Evolutionary conservation across 1,284 basidiomycete species (phyloP).

Genomic region (Papiliotrema fonsecae): DNA sequence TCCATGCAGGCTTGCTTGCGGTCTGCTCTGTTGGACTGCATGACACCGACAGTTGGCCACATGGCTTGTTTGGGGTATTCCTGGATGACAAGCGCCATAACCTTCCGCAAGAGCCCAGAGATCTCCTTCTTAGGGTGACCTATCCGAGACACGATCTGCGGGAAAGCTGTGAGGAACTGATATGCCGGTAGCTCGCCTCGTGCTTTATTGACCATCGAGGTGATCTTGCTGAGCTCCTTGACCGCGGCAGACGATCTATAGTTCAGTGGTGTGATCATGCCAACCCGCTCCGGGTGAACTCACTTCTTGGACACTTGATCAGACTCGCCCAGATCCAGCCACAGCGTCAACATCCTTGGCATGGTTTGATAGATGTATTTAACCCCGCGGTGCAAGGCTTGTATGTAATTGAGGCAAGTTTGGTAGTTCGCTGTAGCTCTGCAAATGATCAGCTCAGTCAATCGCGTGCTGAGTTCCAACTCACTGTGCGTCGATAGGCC

Average conservation of each 20-base stretch:
- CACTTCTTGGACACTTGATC: slow-evolving; percentile 35
- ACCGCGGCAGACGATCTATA: slow-evolving; percentile 6
- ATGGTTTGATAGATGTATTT: slow-evolving; percentile 97
- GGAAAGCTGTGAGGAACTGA: slow-evolving; percentile 97
- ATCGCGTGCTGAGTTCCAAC: slow-evolving; percentile 2
- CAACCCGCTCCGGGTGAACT: slow-evolving; percentile 1
- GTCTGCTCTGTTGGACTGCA: slow-evolving; percentile 71
- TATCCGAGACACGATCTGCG: slow-evolving; percentile 93
- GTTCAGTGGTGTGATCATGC: neutral
- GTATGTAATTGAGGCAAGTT: slow-evolving; percentile 62
- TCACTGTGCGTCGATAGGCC: slow-evolving; percentile 18
- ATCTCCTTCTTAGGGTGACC: slow-evolving; percentile 72
- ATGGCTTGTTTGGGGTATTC: slow-evolving; percentile 87
- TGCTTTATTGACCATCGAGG: slow-evolving; percentile 56
- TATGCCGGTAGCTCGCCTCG: slow-evolving; percentile 64
- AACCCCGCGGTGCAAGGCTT: slow-evolving; percentile 75
- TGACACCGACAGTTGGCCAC: slow-evolving; percentile 87
- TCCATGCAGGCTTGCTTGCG: slow-evolving; percentile 51
- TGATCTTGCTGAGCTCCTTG: slow-evolving; percentile 48
- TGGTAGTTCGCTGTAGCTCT: slow-evolving; percentile 24
- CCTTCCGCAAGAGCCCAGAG: slow-evolving; percentile 59
- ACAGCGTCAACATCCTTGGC: slow-evolving; percentile 88
- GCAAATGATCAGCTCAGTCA: slow-evolving; percentile 9
- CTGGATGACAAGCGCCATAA: slow-evolving; percentile 70
- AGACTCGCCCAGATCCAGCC: slow-evolving; percentile 90